These are phyloP conservation scores for Tympanopsis confertula DNA, from an alignment of 2,329 filamentous ascomycete species.

Conservation along the genomic window DNA sequence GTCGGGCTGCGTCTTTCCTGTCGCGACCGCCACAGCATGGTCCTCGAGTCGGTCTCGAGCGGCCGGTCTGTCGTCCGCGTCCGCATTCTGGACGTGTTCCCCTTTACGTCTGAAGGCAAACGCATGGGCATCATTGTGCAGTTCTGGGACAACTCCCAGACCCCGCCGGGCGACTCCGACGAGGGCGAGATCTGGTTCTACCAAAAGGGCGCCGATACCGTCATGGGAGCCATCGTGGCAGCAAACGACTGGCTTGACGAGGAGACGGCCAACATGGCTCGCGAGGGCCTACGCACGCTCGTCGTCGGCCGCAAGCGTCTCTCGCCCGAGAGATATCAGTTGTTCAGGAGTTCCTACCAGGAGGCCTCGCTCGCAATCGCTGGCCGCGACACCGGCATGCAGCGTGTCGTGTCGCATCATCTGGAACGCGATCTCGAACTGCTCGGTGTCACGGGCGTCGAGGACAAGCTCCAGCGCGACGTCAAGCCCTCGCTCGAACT, in stretches of 20 bases:
- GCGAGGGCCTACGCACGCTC: slow-evolving; percentile 84
- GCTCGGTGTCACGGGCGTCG: slow-evolving; percentile 91
- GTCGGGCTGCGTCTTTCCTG: slow-evolving; percentile 77
- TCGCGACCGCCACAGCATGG: slow-evolving; percentile 78
- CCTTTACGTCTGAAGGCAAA: slow-evolving; percentile 95
- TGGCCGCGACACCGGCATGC: slow-evolving; percentile 71
- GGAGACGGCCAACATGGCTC: slow-evolving; percentile 96
- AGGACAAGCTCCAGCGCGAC: slow-evolving; percentile 89
- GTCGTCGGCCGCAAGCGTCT: slow-evolving; percentile 89
- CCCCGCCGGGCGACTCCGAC: slow-evolving; percentile 32
- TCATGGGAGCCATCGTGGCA: slow-evolving; percentile 92
- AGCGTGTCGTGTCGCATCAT: slow-evolving; percentile 65
- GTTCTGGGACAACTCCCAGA: slow-evolving; percentile 52
- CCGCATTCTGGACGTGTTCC: slow-evolving; percentile 84
- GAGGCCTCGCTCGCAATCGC: slow-evolving; percentile 72
- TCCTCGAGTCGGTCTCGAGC: slow-evolving; percentile 65
- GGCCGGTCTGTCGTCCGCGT: slow-evolving; percentile 70
- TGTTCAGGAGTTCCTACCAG: slow-evolving; percentile 65
- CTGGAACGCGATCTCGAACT: slow-evolving; percentile 85
- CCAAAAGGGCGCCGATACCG: slow-evolving; percentile 94
- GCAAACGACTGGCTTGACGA: slow-evolving; percentile 98
- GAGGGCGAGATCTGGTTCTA: slow-evolving; percentile 92
- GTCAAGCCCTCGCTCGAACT: slow-evolving; percentile 93
- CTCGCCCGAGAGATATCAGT: slow-evolving; percentile 65
- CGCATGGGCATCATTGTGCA: slow-evolving; percentile 95